Percentiles rank a stretch among this genome's conserved stretches.
These are phyloP conservation scores for Ceratobasidium sp. DNA, from an alignment of 1,284 basidiomycete species.

Conservation along the genomic window DNA sequence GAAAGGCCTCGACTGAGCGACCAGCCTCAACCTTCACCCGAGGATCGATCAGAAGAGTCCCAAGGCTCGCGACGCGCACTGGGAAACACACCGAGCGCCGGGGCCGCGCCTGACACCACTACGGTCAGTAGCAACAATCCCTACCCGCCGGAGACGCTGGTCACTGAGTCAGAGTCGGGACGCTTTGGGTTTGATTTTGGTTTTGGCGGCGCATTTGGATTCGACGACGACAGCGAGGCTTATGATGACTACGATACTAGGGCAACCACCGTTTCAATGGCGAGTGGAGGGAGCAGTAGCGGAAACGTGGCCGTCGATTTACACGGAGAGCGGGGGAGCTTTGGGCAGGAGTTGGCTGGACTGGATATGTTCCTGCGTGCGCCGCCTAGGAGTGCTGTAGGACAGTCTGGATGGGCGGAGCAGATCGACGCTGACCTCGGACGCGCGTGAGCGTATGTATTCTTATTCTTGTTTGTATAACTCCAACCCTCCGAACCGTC, in stretches of 20 bases:
- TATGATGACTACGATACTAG: slow-evolving; percentile 33
- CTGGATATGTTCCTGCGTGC: slow-evolving; percentile 7
- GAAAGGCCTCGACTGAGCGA: slow-evolving; percentile 8
- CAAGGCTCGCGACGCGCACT: slow-evolving; percentile 6
- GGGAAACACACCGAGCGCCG: slow-evolving; percentile 13
- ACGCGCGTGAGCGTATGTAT: slow-evolving; percentile 17
- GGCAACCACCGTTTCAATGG: slow-evolving; percentile 30
- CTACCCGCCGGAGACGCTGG: slow-evolving; percentile 44
- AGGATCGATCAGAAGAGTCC: slow-evolving; percentile 14
- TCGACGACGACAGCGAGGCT: slow-evolving; percentile 34
- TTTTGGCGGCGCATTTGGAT: slow-evolving; percentile 14
- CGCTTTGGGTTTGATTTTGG: slow-evolving; percentile 33
- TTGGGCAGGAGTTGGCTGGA: slow-evolving; percentile 29
- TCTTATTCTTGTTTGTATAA: slow-evolving; percentile 7
- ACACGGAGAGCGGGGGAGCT: slow-evolving; percentile 23
- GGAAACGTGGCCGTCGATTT: slow-evolving; percentile 39
- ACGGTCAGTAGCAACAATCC: slow-evolving; percentile 45
- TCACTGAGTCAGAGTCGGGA: slow-evolving; percentile 41
- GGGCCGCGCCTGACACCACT: slow-evolving; percentile 37
- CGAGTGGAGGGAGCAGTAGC: slow-evolving; percentile 21
- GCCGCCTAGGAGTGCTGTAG: slow-evolving; percentile 41
- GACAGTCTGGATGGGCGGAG: slow-evolving; percentile 29
- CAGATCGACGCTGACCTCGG: background rate
- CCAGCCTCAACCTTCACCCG: background rate
- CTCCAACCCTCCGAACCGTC: background rate